Percentiles rank a stretch among this genome's conserved stretches.
These are phyloP conservation scores for Pseudogymnoascus sp. DNA, from an alignment of 2,329 filamentous ascomycete genomes.

Conservation along the genomic window DNA sequence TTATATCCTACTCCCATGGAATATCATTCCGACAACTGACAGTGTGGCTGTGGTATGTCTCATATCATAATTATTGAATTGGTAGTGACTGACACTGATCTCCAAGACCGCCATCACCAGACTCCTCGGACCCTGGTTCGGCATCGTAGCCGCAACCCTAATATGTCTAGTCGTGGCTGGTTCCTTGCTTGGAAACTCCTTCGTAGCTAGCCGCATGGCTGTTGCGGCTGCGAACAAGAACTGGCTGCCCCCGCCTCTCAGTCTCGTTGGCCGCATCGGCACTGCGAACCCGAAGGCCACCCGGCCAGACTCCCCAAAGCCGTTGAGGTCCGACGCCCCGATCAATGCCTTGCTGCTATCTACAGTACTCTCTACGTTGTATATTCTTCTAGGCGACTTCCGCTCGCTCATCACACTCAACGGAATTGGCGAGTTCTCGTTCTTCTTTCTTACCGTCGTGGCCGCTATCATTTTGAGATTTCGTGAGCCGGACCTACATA, in stretches of 20 bases:
- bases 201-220: conserved; percentile 52
- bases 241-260: conserved; percentile 41
- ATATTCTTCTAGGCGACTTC: conserved; percentile 53
- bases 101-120: conserved; percentile 44
- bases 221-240: conserved; percentile 46
- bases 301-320: conserved; percentile 9
- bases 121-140: conserved; percentile 45
- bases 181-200: conserved; percentile 53
- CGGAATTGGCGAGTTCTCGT: conserved; percentile 51
- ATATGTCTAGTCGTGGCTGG: conserved; percentile 54
- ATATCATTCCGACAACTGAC: conserved; percentile 47
- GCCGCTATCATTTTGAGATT: conserved; percentile 48
- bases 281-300: not conserved
- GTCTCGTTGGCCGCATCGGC: conserved; percentile 37
- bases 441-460: conserved; percentile 54
- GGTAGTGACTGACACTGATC: not conserved
- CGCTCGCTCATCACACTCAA: conserved; percentile 52
- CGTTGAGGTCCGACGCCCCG: conserved; percentile 38
- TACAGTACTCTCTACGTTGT: conserved; percentile 41
- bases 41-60: conserved; percentile 51
- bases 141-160: conserved; percentile 44
- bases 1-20: conserved; percentile 54
- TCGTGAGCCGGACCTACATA: conserved; percentile 43
- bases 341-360: conserved; percentile 46
- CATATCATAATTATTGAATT: not conserved